A percentile compares a stretch with the other conserved stretches of the same genome.
Conservation (phyloP, 1,284 basidiomycete genomes). For the Fomitopsis betulina region DNA sequence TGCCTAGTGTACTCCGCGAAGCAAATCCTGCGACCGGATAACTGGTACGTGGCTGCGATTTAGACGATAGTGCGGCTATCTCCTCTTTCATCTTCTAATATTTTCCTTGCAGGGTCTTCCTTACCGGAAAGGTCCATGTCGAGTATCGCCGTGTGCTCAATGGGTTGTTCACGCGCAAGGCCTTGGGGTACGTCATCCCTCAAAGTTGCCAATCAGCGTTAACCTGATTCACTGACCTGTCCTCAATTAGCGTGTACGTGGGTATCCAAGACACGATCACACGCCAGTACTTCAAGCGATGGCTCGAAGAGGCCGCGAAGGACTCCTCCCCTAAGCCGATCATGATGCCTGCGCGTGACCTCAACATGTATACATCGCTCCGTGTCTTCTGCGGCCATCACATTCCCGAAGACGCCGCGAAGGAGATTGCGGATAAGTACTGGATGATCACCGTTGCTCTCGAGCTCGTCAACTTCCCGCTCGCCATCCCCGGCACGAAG, state of each 20-base stretch:
- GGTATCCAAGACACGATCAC: conserved; percentile 85
- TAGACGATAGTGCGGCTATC: neutral
- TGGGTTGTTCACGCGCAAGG: conserved; percentile 90
- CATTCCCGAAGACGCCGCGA: conserved; percentile 75
- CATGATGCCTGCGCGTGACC: conserved; percentile 88
- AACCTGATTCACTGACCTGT: neutral
- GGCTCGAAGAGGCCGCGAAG: conserved; percentile 58
- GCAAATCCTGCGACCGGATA: conserved; percentile 81
- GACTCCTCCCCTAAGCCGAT: conserved; percentile 57
- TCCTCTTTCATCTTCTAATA: conserved; percentile 5
- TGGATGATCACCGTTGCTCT: conserved; percentile 95
- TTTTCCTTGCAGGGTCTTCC: conserved; percentile 74
- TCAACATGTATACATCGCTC: conserved; percentile 98
- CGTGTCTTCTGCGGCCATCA: conserved; percentile 93
- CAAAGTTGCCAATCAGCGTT: neutral
- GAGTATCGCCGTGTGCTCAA: conserved; percentile 94
- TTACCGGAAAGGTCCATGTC: conserved; percentile 91
- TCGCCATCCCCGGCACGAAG: conserved; percentile 95
- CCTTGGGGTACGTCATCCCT: conserved; percentile 62
- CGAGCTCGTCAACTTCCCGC: conserved; percentile 98
- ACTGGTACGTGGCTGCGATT: conserved; percentile 61
- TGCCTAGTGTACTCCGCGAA: conserved; percentile 95
- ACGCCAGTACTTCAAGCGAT: conserved; percentile 70
- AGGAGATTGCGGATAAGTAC: conserved; percentile 90
- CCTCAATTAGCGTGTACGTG: conserved; percentile 70